These are phyloP conservation scores for Protomyces arabidopsidicola DNA, from an alignment of 1,139 yeast species.

Conservation along the genomic window DNA sequence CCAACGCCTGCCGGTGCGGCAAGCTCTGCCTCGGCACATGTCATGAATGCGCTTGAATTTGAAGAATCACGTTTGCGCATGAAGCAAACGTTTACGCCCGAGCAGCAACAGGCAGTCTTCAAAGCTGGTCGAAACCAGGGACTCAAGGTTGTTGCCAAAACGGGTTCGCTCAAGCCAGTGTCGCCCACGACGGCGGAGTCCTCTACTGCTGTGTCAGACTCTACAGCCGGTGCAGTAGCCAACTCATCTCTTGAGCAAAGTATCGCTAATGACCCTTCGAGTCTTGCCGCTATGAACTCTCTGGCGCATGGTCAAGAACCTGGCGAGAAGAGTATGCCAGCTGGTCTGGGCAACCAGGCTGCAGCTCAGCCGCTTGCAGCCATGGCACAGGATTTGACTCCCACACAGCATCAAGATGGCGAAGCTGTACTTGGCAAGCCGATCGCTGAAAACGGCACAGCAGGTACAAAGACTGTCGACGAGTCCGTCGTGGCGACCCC, in stretches of 20 bases:
- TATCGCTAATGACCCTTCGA: neutral
- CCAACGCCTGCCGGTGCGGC: constrained; percentile 8
- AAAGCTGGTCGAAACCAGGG: constrained; percentile 27
- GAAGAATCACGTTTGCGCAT: constrained; percentile 16
- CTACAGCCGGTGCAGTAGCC: neutral
- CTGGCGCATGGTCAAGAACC: neutral
- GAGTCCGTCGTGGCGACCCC: neutral
- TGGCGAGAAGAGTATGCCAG: neutral
- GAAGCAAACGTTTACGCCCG: constrained; percentile 22
- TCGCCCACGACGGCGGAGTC: neutral
- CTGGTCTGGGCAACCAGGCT: neutral
- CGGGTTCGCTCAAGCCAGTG: constrained; percentile 9
- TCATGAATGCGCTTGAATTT: constrained; percentile 16
- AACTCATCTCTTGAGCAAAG: neutral
- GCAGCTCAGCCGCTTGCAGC: neutral
- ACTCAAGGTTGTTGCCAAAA: constrained; percentile 21
- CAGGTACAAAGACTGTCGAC: neutral
- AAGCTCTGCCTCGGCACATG: neutral
- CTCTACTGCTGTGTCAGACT: neutral
- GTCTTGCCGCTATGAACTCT: neutral
- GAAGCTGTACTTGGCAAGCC: neutral
- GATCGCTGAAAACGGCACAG: neutral
- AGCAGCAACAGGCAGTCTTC: constrained; percentile 26
- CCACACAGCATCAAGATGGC: neutral
- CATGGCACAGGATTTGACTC: neutral